Conservation (phyloP, 176 grass and related monocot genomes). For the Eragrostis curvula region DNA sequence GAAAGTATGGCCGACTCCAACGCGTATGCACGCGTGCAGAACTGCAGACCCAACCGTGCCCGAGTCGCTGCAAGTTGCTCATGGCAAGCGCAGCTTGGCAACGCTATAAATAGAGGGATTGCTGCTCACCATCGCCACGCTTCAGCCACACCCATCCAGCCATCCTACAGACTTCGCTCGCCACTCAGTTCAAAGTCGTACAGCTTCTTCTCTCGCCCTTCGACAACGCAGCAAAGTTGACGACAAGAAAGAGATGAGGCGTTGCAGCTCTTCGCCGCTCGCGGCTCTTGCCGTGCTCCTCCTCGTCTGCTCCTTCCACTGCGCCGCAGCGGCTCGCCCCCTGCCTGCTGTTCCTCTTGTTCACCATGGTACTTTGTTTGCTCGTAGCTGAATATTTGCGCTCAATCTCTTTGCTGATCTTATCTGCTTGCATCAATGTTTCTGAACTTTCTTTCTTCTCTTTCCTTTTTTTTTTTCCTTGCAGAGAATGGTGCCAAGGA, state of each 20-base stretch:
- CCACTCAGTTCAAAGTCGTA: neutral
- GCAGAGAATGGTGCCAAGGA: neutral
- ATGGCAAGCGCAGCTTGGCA: neutral
- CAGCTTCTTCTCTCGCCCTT: neutral
- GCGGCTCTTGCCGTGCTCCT: constrained; percentile 14
- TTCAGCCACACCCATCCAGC: neutral
- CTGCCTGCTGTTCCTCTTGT: neutral
- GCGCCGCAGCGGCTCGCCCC: neutral
- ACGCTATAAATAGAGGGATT: constrained; percentile 12
- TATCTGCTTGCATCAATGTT: neutral
- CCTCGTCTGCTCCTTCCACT: constrained; percentile 8
- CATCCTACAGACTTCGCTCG: neutral
- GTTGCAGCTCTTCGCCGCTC: neutral
- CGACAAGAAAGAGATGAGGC: constrained; percentile 13
- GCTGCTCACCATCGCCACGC: neutral
- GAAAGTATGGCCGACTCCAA: neutral
- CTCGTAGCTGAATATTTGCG: neutral
- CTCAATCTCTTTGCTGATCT: neutral
- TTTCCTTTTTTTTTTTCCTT: too few species aligned
- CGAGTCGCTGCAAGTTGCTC: neutral
- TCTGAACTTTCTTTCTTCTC: neutral
- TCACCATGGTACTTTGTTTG: neutral
- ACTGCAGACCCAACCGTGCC: neutral
- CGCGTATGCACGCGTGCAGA: neutral
- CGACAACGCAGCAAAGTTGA: neutral